phyloP scores from a whole-genome alignment of 2,329 filamentous ascomycete species.

The Calonectria ilicicola region DNA sequence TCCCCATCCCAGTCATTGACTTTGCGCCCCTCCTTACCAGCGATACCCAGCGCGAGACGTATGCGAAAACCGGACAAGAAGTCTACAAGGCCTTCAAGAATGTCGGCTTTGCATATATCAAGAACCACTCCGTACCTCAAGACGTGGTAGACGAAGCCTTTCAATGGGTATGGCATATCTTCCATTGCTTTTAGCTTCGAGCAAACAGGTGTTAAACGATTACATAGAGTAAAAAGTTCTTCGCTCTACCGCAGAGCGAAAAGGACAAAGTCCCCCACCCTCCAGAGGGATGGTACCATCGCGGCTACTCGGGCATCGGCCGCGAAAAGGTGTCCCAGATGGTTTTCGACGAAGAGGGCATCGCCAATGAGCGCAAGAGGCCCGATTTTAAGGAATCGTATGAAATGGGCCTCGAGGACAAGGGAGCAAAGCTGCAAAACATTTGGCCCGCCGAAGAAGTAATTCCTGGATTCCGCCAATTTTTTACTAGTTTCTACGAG shows the following conservation, averaged over 20 bases:
- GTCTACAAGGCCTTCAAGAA: constrained; percentile 46
- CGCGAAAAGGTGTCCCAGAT: constrained; percentile 48
- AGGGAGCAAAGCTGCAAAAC: constrained; percentile 35
- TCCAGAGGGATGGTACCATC: constrained; percentile 46
- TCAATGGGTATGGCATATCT: constrained; percentile 40
- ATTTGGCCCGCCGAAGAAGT: constrained; percentile 37
- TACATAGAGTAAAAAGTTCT: constrained; percentile 43
- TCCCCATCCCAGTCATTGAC: constrained; percentile 38
- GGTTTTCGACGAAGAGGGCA: constrained; percentile 42
- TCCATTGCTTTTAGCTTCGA: background rate
- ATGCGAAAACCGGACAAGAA: constrained; percentile 24
- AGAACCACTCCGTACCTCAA: constrained; percentile 50
- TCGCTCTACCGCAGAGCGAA: constrained; percentile 42
- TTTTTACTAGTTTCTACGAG: constrained; percentile 69
- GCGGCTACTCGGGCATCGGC: constrained; percentile 48
- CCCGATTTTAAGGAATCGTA: constrained; percentile 55
- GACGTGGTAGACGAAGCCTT: constrained; percentile 53
- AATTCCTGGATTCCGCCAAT: constrained; percentile 35
- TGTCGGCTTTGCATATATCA: constrained; percentile 49
- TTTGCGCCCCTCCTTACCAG: constrained; percentile 27
- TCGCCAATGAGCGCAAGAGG: constrained; percentile 39
- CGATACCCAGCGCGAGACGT: constrained; percentile 11
- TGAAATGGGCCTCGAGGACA: constrained; percentile 51
- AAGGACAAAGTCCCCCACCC: constrained; percentile 47
- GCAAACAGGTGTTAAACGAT: constrained; percentile 21